Evolutionary conservation across 75 land plant genomes (phyloP).

Genomic region (Cupressus sempervirens): DNA sequence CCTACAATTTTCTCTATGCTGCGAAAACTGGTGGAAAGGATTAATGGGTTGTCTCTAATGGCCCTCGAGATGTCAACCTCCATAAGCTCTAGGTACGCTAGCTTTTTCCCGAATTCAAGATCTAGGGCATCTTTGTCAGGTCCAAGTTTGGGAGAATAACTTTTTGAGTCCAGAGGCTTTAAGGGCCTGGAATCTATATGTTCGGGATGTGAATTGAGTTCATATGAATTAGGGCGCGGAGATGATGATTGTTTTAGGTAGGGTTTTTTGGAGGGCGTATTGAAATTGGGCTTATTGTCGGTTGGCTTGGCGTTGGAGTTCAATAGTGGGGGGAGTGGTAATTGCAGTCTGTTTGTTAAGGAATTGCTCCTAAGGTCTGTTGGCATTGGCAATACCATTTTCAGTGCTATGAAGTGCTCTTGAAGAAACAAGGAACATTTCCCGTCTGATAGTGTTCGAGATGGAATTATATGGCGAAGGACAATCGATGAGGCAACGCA

Average conservation of each 20-base stretch:
- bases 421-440: not conserved
- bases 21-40: slow-evolving; percentile 38
- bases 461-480: not conserved
- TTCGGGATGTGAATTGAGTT: not conserved
- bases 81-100: slow-evolving; percentile 42
- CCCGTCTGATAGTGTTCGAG: not conserved
- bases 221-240: not conserved
- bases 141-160: not conserved
- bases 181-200: not conserved
- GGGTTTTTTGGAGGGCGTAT: not conserved
- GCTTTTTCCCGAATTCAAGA: not conserved
- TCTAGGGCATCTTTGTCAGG: not conserved
- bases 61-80: slow-evolving; percentile 56
- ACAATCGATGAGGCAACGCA: not conserved
- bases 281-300: not conserved
- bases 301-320: not conserved
- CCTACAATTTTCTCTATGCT: slow-evolving; percentile 48
- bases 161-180: not conserved
- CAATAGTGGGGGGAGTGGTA: not conserved
- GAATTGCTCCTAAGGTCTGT: not conserved
- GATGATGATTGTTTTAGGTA: not conserved
- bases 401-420: not conserved
- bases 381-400: not conserved
- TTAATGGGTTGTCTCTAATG: slow-evolving; percentile 44
- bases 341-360: not conserved